Evolutionary conservation across 495 filamentous ascomycete species (phyloP), one percentile per base, ranked within the genome.

Genomic region (Penicillium mononematosum): DNA sequence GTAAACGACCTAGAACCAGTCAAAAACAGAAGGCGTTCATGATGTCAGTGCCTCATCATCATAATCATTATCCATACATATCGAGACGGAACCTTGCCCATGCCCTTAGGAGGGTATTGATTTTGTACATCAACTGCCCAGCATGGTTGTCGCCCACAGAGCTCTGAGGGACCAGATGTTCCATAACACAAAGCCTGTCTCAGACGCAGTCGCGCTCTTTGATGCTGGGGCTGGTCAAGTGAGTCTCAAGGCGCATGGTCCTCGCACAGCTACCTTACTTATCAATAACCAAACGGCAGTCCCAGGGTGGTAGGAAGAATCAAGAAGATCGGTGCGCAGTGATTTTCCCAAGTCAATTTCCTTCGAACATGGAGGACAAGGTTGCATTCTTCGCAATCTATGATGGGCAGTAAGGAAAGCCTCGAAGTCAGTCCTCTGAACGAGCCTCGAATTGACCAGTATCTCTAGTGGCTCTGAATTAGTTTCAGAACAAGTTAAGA

Each of bases 381-480:
- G 14, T 77, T 17, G 75, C 68, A 9, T 67, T 74, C 39, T 72
- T 77, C 55, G 73, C 71, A 11, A 60, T 75, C 12, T 77, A 75
- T 52, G 75, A 77, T 43, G 75, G 75, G 38, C 73, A 77, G 75
- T 77, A 62, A 57, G 74, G 29, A 46, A 17, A 22, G n/a, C 53
- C 29, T 29, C 22, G 24, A 29, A 22, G 1, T 36, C 17, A 5
- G n/a, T 25, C n/a, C n/a, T 29, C 12, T 19, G 1, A 5, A 16
- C 6, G 4, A 22, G 16, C 19, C 38, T 32, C 19, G 27, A 16
- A 36, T 36, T 57, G 42, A 50, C 32, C 12, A 12, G 6, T 41
- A 45, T 36, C 6, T 43, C 19, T 42, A 77, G 75, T 62, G 75
- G 75, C 36, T 69, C 75, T 5, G 58, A 47, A 9, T 46, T 64